Evolutionary conservation across 176 grass and related monocot genomes (phyloP).

Genomic region (Melocanna baccifera): DNA sequence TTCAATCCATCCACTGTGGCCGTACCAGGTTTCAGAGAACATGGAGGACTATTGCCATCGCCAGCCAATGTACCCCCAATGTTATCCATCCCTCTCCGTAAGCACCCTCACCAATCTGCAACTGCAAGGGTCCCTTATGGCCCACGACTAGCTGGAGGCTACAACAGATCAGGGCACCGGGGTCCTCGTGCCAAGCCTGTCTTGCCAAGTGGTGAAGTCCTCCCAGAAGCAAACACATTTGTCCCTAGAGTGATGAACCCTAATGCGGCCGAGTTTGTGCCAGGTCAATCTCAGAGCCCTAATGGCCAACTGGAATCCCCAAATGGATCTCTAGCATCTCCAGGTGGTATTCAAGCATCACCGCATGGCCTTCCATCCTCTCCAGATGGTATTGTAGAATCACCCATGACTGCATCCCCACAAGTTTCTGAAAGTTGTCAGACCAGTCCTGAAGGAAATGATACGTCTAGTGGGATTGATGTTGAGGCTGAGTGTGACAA

Average conservation of each 20-base stretch:
- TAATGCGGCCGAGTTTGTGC: slow-evolving; percentile 81
- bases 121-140: slow-evolving; percentile 95
- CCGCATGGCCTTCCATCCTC: slow-evolving; percentile 44
- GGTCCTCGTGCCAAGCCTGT: slow-evolving; percentile 63
- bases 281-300: slow-evolving; percentile 62
- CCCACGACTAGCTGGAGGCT: slow-evolving; percentile 83
- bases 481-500: slow-evolving; percentile 30
- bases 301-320: slow-evolving; percentile 62
- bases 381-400: slow-evolving; percentile 48
- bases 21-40: slow-evolving; percentile 81
- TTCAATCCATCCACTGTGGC: slow-evolving; percentile 82
- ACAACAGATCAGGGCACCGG: slow-evolving; percentile 80
- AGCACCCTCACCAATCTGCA: slow-evolving; percentile 94
- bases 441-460: slow-evolving; percentile 54
- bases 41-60: slow-evolving; percentile 84
- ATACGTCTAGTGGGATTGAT: slow-evolving; percentile 22
- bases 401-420: slow-evolving; percentile 56
- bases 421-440: slow-evolving; percentile 51
- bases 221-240: slow-evolving; percentile 56
- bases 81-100: slow-evolving; percentile 75
- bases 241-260: slow-evolving; percentile 80
- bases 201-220: slow-evolving; percentile 64
- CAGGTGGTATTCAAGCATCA: slow-evolving; percentile 40
- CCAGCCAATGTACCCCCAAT: slow-evolving; percentile 78
- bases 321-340: slow-evolving; percentile 46